Percentiles rank a stretch among this genome's conserved stretches.
These are phyloP conservation scores for Shiraia bambusicola DNA, from an alignment of 2,329 filamentous ascomycete species.

Conservation along the genomic window DNA sequence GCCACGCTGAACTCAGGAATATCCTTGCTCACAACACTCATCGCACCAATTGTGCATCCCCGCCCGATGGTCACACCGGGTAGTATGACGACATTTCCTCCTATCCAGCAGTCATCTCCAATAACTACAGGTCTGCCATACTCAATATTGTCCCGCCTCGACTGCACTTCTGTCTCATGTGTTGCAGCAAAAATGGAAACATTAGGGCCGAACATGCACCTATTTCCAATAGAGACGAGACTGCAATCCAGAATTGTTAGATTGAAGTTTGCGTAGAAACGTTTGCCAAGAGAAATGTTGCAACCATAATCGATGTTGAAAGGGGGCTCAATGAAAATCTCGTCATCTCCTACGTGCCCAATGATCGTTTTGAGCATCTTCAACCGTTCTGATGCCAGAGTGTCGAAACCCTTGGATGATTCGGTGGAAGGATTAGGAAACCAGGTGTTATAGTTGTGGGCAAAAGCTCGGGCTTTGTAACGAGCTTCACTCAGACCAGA, in stretches of 20 bases:
- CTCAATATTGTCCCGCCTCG: constrained; percentile 52
- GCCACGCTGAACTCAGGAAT: constrained; percentile 64
- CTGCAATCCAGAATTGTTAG: constrained; percentile 55
- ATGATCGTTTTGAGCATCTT: constrained; percentile 32
- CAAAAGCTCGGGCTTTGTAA: constrained; percentile 57
- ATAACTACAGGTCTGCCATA: constrained; percentile 53
- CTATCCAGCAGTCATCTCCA: constrained; percentile 50
- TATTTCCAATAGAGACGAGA: constrained; percentile 55
- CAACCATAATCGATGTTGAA: constrained; percentile 66
- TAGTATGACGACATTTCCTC: constrained; percentile 58
- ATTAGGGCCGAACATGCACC: constrained; percentile 56
- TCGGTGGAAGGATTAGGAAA: constrained; percentile 25
- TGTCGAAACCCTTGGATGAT: constrained; percentile 21
- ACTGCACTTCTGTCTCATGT: constrained; percentile 54
- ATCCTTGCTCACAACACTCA: constrained; percentile 79
- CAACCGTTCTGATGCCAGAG: constrained; percentile 27
- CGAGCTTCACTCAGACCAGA: constrained; percentile 55
- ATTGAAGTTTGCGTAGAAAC: constrained; percentile 66
- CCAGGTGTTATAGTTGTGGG: constrained; percentile 61
- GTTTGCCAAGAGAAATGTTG: constrained; percentile 62
- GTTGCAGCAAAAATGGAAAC: constrained; percentile 56
- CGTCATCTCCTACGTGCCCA: constrained; percentile 36
- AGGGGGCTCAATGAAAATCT: constrained; percentile 60
- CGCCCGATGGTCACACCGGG: constrained; percentile 77
- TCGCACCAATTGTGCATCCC: constrained; percentile 74